Evolutionary conservation across 2,329 filamentous ascomycete species (phyloP), one percentile per base, ranked within the genome.

Genomic region (Fusarium pininemorale): DNA sequence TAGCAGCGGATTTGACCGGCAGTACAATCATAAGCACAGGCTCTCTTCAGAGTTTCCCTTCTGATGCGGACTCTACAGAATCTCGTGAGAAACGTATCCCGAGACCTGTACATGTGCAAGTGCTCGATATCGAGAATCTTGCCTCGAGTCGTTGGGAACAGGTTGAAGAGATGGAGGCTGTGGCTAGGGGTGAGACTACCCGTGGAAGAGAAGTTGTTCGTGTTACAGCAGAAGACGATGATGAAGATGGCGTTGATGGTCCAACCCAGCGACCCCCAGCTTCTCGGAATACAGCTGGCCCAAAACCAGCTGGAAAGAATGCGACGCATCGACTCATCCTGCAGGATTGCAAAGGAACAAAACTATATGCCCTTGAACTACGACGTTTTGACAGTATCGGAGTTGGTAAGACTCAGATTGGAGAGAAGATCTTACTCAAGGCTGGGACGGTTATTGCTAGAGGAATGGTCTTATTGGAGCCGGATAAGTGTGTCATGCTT

Each of bases 51-150:
- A 73, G 81, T 4, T 83, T 89, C 8, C 93, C 95, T 0, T 63
- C 82, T 1, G 87, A 89, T 72, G 82, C 91, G n/a, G 82, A 73
- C 56, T 85, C 89, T 73, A 85, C 88, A 0, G 82, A 84, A 7
- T 81, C 87, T 15, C 86, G 88, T 72, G 90, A 94, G 66, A 82
- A 84, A 8, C 84, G 82, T 0, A 84, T 98, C 0, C 69, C 84
- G 0, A 87, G 86, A 3, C 89, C 94, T 38, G 86, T 96, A 2
- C 86, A 92, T 7, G 92, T 96, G 3, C 96, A 98, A 81, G 89
- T 98, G 2, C 84, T 98, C 4, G 95, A 97, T 77, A 87, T 98
- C 13, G 92, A 97, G 79, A 95, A 98, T 79, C 88, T 98, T 26
- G 89, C 91, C 5, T 87, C 89, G 59, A 94, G 92, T 76, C 89